A percentile compares a stretch with the other conserved stretches of the same genome.
These are phyloP conservation scores for Ceratocystis harringtonii DNA, from an alignment of 2,329 filamentous ascomycete genomes.

Conservation along the genomic window DNA sequence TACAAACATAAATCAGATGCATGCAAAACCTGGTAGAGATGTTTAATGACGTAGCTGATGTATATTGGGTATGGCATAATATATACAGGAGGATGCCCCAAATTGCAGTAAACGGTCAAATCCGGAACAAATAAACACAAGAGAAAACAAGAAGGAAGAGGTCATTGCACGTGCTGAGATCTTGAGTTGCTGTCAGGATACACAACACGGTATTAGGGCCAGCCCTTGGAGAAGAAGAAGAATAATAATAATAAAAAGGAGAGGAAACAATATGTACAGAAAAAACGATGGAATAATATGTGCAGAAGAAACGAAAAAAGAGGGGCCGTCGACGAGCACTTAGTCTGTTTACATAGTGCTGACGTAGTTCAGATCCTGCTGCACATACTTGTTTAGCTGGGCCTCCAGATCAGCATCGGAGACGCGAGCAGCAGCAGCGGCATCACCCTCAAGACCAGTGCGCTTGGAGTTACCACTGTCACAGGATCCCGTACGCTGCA, in stretches of 20 bases:
- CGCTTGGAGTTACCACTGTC: conserved; percentile 4
- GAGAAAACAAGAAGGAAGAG: neutral
- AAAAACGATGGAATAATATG: neutral
- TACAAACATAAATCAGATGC: neutral
- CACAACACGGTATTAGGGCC: neutral
- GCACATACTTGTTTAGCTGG: conserved; percentile 26
- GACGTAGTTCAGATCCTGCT: conserved; percentile 25
- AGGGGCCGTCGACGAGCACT: neutral
- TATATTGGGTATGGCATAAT: neutral
- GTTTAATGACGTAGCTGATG: neutral
- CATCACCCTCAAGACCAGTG: conserved; percentile 9
- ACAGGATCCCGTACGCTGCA: conserved; percentile 31
- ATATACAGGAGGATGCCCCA: neutral
- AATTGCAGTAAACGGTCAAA: neutral
- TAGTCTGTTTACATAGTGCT: conserved; percentile 15
- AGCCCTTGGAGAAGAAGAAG: neutral
- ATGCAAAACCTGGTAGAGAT: neutral
- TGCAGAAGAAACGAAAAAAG: conserved; percentile 1
- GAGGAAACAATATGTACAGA: neutral
- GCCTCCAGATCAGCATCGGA: conserved; percentile 28
- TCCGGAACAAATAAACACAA: neutral
- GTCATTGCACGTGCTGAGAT: neutral
- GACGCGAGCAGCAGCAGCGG: conserved; percentile 16
- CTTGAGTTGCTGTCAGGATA: neutral
- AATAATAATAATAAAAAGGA: neutral